Conservation (phyloP, 805 yeast species). For the Candida saitoana region DNA sequence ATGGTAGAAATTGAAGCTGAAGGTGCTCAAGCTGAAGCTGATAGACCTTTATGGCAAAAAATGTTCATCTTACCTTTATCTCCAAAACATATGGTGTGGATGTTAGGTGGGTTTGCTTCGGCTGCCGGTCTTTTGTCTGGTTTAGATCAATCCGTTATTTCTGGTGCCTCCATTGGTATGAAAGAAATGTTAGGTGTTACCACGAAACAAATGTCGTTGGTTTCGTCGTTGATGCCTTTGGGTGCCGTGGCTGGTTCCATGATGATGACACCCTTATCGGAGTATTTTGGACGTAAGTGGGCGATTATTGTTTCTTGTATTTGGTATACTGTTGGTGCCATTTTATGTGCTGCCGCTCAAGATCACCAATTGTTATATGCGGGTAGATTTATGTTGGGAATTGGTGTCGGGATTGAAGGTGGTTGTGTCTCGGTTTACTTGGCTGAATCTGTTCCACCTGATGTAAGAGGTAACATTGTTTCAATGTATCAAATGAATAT, state of each 20-base stretch:
- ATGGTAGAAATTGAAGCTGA: constrained; percentile 27
- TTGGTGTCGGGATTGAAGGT: constrained; percentile 66
- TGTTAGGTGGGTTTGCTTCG: constrained; percentile 56
- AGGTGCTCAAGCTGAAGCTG: constrained; percentile 23
- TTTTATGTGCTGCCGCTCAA: constrained; percentile 45
- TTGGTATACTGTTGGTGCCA: constrained; percentile 60
- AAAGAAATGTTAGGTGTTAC: constrained; percentile 37
- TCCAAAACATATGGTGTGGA: constrained; percentile 30
- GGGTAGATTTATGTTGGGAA: constrained; percentile 53
- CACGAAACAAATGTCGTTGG: constrained; percentile 45
- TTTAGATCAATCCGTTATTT: constrained; percentile 61
- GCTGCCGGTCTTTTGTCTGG: constrained; percentile 65
- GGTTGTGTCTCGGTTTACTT: constrained; percentile 62
- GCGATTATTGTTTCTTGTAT: constrained; percentile 55
- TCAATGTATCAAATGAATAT: constrained; percentile 61
- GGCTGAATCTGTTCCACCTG: constrained; percentile 56
- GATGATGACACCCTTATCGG: constrained; percentile 55
- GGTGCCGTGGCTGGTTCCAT: constrained; percentile 66
- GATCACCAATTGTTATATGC: constrained; percentile 44
- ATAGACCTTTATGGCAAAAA: constrained; percentile 33
- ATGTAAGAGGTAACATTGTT: constrained; percentile 56
- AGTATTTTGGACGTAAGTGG: constrained; percentile 51
- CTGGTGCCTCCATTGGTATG: constrained; percentile 59
- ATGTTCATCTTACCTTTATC: constrained; percentile 35
- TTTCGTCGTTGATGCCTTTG: constrained; percentile 60